Conservation (phyloP, 116 monocot species). For the Zostera marina region DNA sequence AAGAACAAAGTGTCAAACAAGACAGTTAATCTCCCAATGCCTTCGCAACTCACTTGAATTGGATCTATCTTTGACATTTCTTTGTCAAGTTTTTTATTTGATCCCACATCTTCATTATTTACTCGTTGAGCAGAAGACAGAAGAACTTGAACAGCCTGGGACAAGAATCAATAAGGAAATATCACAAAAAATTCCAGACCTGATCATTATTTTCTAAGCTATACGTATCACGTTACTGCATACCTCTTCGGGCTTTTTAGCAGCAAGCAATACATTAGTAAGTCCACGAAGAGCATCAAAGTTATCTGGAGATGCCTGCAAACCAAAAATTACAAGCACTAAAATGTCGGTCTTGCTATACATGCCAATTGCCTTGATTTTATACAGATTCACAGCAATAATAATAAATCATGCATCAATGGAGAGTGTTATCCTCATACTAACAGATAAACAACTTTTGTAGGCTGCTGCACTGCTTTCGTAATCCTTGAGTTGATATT, state of each 20-base stretch:
- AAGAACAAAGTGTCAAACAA: too few relatives aligned
- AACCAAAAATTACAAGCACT: neutral
- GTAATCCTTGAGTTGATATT: constrained; percentile 71
- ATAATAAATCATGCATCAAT: neutral
- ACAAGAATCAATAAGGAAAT: neutral
- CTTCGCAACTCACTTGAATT: constrained; percentile 39
- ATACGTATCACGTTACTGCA: neutral
- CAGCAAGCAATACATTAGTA: constrained; percentile 68
- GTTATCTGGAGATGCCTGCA: constrained; percentile 41
- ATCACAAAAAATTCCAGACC: neutral
- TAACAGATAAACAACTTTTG: constrained; percentile 57
- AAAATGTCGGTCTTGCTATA: neutral
- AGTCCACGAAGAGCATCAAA: constrained; percentile 82
- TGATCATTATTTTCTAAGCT: neutral
- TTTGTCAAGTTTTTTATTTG: constrained; percentile 13
- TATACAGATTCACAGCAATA: neutral
- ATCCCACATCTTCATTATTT: neutral
- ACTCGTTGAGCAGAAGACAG: constrained; percentile 15
- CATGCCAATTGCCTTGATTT: neutral
- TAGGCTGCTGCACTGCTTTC: constrained; percentile 73
- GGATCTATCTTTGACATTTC: constrained; percentile 39
- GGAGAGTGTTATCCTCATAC: constrained; percentile 15
- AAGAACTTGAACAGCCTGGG: constrained; percentile 74
- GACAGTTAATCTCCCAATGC: too few relatives aligned
- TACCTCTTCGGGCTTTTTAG: constrained; percentile 71